Evolutionary conservation across 768 basidiomycete species (phyloP), one percentile per base, ranked within the genome.

Genomic region (Daedalea quercina): DNA sequence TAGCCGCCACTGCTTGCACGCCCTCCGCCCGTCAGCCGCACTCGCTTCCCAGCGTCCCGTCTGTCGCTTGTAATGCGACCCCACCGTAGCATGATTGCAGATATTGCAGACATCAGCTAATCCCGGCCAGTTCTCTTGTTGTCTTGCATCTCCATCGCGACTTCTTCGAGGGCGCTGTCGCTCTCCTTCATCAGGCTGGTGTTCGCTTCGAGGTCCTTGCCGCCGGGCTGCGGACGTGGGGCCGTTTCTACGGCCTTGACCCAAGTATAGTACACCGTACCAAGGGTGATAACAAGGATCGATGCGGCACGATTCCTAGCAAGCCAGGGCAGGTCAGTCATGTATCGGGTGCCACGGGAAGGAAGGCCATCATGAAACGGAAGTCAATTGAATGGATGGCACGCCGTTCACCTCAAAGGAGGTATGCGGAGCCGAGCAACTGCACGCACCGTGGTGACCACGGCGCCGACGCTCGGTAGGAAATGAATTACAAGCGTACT

Each of bases 261-360:
- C 81, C 80, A 82, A 15, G 82, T 83, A 65, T 83, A 85, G 60
- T 72, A 79, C 82, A 88, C 77, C 3, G 86, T 86, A 13, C 88
- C 88, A 23, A 70, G 63, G 24, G 84, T 73, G 62, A 90, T 91
- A 54, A 82, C 73, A 19, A 79, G 58, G 65, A 91, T 86, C 22
- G 85, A 87, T 3, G 67, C 60, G 4, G 74, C 80, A 33, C 86
- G 80, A 57, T 84, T 80, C 11, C 84, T 87, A 65, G 22, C 17
- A 11, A 33, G 19, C 8, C 12, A 45, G 26, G 11, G n/a, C 6
- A 22, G 31, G 33, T 44, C 44, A 44, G 25, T 9, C 20, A 22
- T 9, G 23, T 44, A 26, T 20, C 8, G 6, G 44, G 31, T 12
- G 24, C 46, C 25, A 19, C 37, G 19, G 37, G 17, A 40, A 15